Base-by-base conservation (phyloP, 2,329 filamentous ascomycete genomes). In the Colletotrichum limetticola region DNA sequence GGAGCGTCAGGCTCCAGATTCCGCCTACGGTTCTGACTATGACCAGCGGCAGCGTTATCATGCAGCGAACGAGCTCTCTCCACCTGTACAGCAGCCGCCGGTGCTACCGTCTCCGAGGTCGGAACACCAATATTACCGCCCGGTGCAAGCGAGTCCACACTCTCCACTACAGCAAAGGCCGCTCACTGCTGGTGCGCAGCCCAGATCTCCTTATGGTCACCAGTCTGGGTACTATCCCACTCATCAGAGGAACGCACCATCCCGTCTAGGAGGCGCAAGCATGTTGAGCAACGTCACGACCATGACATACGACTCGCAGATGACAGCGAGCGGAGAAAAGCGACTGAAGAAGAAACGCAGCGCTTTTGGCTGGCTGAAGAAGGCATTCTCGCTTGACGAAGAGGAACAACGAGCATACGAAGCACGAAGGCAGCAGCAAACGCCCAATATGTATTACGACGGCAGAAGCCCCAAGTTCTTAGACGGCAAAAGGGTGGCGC, bases 321-420 rank as follows among this genome's bases (percentile, higher is more conserved):
- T 76, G 12, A 78, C 79, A 11, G 76, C 77, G 9, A 76, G 76
- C 1, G 80, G 78, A 22, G 79, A 81, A 28, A 84, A 84, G 68
- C 82, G 86, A 49, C 78, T 91, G 5, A 92, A 92, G 80, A 92
- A 92, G 84, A 92, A 92, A 84, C 87, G 89, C 75, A 92, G 91
- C 76, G 89, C 90, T 1, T 91, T 92, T 77, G 91, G 90, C 2
- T 92, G 91, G 91, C 80, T 92, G 68, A 92, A 92, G 80, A 92
- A 92, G 82, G 90, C 90, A 1, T 92, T 92, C 65, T 89, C 88
- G 42, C 81, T 92, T 30, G 90, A 91, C 73, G 91, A 92, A 26
- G 89, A 92, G 60, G 91, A 92, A 79, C 87, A 86, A 65, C 85
- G 86, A 9, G 86, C 87, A 11, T 92, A 91, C 75, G 90, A 92